Percentiles rank a stretch among this genome's conserved stretches.
These are phyloP conservation scores for Takashimella tepidaria DNA, from an alignment of 1,284 basidiomycete species.

Conservation along the genomic window DNA sequence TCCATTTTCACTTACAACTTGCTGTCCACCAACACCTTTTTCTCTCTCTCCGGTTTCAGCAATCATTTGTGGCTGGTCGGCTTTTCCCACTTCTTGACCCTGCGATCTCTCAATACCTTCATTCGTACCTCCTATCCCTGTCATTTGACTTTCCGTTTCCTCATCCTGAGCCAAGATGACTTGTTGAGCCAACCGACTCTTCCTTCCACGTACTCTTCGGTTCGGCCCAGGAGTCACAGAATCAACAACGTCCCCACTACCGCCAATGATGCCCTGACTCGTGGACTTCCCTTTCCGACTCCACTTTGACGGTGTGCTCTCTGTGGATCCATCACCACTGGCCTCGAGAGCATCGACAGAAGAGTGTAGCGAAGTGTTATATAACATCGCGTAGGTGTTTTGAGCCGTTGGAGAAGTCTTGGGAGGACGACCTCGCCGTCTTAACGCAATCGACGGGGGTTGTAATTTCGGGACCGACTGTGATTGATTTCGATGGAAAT, in stretches of 20 bases:
- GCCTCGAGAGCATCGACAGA: neutral
- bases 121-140: no score
- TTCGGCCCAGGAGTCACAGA: neutral
- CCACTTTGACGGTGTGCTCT: neutral
- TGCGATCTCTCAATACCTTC: neutral
- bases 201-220: neutral
- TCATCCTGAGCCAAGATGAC: slow-evolving; percentile 1
- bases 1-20: neutral
- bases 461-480: no score
- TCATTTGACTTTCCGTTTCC: neutral
- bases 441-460: slow-evolving; percentile 34
- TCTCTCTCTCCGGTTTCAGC: no score
- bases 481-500: no score
- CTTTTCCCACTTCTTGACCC: neutral
- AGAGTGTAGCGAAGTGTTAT: slow-evolving; percentile 1
- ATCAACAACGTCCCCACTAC: neutral
- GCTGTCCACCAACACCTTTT: neutral
- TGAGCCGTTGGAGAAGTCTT: slow-evolving; percentile 12
- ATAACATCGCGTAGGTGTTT: slow-evolving; percentile 3
- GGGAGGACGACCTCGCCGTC: slow-evolving; percentile 32
- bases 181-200: slow-evolving; percentile 16
- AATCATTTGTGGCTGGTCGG: no score
- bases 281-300: slow-evolving; percentile 1
- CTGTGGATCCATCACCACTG: neutral
- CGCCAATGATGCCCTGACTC: neutral